phyloP scores from a whole-genome alignment of 2,329 filamentous ascomycete genomes.

The Paecilomyces sp. region DNA sequence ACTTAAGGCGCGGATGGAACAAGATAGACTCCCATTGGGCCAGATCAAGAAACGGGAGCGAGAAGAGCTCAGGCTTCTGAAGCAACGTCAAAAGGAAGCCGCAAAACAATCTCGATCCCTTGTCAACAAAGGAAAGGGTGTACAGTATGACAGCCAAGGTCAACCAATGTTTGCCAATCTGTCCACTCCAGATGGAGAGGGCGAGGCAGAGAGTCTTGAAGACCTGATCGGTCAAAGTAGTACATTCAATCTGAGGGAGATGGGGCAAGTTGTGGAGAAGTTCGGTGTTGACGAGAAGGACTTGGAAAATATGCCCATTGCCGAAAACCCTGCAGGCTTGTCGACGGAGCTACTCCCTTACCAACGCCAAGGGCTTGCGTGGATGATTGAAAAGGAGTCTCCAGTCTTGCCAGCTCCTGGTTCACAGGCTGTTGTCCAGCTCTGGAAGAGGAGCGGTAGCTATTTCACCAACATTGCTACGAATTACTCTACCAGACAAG shows the following conservation, averaged over 20 bases:
- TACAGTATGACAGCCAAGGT: conserved; percentile 16
- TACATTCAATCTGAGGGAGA: conserved; percentile 59
- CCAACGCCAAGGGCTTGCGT: conserved; percentile 70
- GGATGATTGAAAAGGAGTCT: conserved; percentile 71
- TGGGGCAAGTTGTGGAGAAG: conserved; percentile 59
- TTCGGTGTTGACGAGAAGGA: conserved; percentile 65
- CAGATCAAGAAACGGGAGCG: conserved; percentile 49
- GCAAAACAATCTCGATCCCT: conserved; percentile 22
- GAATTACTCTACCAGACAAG: conserved; percentile 52
- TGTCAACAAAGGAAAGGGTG: conserved; percentile 16
- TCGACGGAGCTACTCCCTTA: conserved; percentile 67
- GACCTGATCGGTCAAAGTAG: conserved; percentile 61
- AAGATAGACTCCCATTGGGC: conserved; percentile 54
- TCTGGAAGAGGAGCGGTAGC: conserved; percentile 59
- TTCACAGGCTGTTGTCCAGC: conserved; percentile 59
- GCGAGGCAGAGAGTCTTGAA: conserved; percentile 44
- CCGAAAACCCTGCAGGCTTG: conserved; percentile 59
- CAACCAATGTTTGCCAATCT: conserved; percentile 29
- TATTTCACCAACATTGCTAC: conserved; percentile 64
- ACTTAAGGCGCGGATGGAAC: conserved; percentile 57
- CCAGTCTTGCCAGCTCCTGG: conserved; percentile 56
- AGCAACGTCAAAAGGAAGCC: conserved; percentile 45
- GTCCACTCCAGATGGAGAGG: conserved; percentile 19
- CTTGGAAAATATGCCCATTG: conserved; percentile 65
- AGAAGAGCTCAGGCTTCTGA: conserved; percentile 35